Evolutionary conservation across 352 stramenopile genomes (phyloP), one percentile per base, ranked within the genome.

Genomic region (Phytophthora quininea): DNA sequence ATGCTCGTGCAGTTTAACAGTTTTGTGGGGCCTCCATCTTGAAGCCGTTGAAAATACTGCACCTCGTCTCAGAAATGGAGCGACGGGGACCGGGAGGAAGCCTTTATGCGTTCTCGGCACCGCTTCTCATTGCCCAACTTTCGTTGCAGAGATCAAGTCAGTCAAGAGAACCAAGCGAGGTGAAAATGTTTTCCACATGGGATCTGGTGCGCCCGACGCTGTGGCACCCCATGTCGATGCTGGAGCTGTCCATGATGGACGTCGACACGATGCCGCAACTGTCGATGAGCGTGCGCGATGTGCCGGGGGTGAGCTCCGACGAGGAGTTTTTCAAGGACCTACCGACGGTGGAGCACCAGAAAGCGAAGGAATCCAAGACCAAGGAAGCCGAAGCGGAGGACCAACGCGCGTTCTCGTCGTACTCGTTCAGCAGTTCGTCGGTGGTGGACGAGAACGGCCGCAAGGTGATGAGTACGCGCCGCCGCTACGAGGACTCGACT

Each of bases 311-410:
- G 1, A 76, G 55, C 35, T 73, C 54, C n/a, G 76, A 90, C 46
- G 88, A 94, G 32, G 88, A 93, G 19, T 96, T 96, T 67, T 96
- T 96, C 70, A 80, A 79, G 62, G 88, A 94, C 58, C 64, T 96
- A 31, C 82, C 85, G 1, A 69, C 64, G 7, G 54, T 74, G 32
- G 52, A 85, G 47, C 38, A 69, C 45, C 72, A 67, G 33, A 33
- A 24, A 24, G 19, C 19, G 19, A 24, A 74, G 14, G 71, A 81
- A 50, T 58, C 74, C 24, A 63, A 71, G 14, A 29, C 77, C 4
- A 19, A 77, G 31, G 52, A 71, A 4, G 51, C 56, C 9, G 67
- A 89, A 59, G 42, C 64, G 0, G 69, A 82, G 32, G 66, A 67
- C 12, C 46, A 82, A n/a, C 35, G 35, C 35, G 35, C 35, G 35